These are phyloP conservation scores for Aspergillus carlsbadensis DNA, from an alignment of 495 filamentous ascomycete species.

Conservation along the genomic window DNA sequence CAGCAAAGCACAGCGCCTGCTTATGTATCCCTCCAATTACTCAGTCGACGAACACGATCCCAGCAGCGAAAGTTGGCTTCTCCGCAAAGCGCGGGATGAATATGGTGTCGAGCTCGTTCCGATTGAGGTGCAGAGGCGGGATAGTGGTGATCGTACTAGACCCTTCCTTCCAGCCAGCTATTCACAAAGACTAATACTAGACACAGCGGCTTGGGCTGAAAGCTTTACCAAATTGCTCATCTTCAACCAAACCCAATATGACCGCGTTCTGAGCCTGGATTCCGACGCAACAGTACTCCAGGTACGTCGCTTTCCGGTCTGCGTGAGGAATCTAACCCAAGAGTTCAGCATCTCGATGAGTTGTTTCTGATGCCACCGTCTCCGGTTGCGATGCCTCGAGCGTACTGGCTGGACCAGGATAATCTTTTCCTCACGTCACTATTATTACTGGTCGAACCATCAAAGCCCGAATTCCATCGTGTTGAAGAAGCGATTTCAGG, in stretches of 20 bases:
- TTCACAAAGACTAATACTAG: slow-evolving; percentile 7
- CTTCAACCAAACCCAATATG: slow-evolving; percentile 63
- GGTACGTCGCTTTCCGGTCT: no score
- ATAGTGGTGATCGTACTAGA: slow-evolving; percentile 21
- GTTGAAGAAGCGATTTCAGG: slow-evolving; percentile 40
- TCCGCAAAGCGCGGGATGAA: slow-evolving; percentile 55
- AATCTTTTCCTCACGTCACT: slow-evolving; percentile 50
- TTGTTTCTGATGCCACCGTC: no score
- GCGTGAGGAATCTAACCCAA: no score
- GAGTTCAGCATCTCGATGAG: no score
- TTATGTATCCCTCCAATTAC: slow-evolving; percentile 57
- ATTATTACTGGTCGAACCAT: slow-evolving; percentile 58
- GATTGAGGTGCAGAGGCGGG: slow-evolving; percentile 44
- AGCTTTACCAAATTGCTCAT: slow-evolving; percentile 63
- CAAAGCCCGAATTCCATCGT: slow-evolving; percentile 42
- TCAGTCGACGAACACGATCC: slow-evolving; percentile 26
- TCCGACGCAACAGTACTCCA: slow-evolving; percentile 57
- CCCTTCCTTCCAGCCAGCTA: slow-evolving; percentile 20
- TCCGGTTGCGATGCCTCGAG: no score
- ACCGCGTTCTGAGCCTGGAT: slow-evolving; percentile 59
- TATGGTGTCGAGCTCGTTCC: slow-evolving; percentile 57
- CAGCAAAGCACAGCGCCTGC: slow-evolving; percentile 56
- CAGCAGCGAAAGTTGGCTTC: slow-evolving; percentile 41
- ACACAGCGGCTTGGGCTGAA: slow-evolving; percentile 47
- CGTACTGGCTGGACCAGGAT: no score